phyloP scores from a whole-genome alignment of 495 filamentous ascomycete species.

The Hyaloscypha bicolor region DNA sequence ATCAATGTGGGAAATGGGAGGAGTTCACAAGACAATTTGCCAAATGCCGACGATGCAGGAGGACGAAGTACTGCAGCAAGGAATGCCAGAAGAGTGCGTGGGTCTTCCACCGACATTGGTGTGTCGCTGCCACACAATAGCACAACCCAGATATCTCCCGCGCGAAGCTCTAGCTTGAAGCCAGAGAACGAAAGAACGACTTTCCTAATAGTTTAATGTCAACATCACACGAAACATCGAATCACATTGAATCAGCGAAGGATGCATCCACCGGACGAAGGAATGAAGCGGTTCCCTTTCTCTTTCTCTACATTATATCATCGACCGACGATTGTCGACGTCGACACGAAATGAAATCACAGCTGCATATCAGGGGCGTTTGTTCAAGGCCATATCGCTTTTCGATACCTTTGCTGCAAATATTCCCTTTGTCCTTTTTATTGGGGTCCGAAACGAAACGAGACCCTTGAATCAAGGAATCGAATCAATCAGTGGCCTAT shows the following conservation, averaged over 20 bases:
- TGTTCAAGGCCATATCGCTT: constrained; percentile 13
- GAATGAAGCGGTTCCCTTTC: constrained; percentile 20
- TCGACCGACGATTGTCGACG: neutral
- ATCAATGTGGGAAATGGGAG: constrained; percentile 97
- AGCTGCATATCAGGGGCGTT: constrained; percentile 21
- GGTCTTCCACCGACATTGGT: constrained; percentile 98
- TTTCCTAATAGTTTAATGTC: constrained; percentile 29
- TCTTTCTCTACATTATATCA: neutral
- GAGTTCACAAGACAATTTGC: constrained; percentile 94
- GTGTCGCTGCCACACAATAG: constrained; percentile 69
- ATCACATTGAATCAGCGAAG: constrained; percentile 16
- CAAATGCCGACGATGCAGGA: constrained; percentile 93
- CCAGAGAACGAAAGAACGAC: constrained; percentile 16
- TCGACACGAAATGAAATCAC: constrained; percentile 20
- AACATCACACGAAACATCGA: constrained; percentile 14
- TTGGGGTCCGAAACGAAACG: neutral
- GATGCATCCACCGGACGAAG: constrained; percentile 21
- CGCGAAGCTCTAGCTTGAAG: constrained; percentile 15
- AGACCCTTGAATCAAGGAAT: neutral
- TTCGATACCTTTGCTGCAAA: constrained; percentile 28
- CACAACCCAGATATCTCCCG: neutral
- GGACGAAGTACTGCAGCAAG: constrained; percentile 99
- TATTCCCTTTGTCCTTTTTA: constrained; percentile 14
- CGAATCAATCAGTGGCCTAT: neutral
- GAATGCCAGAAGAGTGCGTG: constrained; percentile 99